phyloP scores from a whole-genome alignment of 73 alveolate genomes.

The Uronychia binucleata region DNA sequence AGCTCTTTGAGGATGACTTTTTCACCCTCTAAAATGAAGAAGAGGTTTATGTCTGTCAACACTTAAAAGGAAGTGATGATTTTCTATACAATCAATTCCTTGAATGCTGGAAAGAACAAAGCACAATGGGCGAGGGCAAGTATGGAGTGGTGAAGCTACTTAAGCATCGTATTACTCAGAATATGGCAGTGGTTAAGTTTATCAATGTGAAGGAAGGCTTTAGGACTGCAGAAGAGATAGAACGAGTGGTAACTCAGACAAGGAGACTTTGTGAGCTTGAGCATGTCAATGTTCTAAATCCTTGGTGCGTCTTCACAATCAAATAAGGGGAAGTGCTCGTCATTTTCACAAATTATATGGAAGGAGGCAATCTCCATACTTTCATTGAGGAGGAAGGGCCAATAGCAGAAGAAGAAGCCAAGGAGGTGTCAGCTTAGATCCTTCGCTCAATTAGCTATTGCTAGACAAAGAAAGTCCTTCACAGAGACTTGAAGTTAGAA shows the following conservation, averaged over 20 bases:
- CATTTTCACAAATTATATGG: background rate
- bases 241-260: background rate
- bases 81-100: background rate
- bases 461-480: background rate
- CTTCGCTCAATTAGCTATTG: background rate
- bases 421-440: background rate
- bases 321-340: background rate
- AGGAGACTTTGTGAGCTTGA: background rate
- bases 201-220: background rate
- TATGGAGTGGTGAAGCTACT: background rate
- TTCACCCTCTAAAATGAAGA: background rate
- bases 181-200: background rate
- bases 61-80: background rate
- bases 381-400: background rate
- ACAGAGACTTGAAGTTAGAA: slow-evolving; percentile 15
- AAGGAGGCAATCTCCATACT: background rate
- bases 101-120: background rate
- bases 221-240: background rate
- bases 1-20: background rate
- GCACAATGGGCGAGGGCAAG: background rate
- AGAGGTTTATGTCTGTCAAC: background rate
- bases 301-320: background rate
- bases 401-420: background rate
- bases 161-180: background rate
- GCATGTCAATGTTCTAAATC: background rate